Conservation (phyloP, 2,329 filamentous ascomycete genomes). For the Talaromyces sp. region DNA sequence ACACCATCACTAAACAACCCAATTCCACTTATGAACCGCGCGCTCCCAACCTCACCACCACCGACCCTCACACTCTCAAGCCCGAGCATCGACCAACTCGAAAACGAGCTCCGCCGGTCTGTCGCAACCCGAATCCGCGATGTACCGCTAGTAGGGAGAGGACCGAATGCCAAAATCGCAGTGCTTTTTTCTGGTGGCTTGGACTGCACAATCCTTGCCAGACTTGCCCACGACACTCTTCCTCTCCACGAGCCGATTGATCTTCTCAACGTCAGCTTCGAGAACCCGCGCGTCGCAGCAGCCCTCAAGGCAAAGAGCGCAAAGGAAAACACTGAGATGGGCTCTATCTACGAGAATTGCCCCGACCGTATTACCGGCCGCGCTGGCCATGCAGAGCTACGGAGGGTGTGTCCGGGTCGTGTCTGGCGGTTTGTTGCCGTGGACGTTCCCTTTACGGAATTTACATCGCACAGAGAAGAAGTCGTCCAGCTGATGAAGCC, state of each 20-base stretch:
- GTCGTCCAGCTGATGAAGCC: constrained; percentile 79
- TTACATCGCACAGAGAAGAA: constrained; percentile 59
- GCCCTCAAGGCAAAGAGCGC: constrained; percentile 32
- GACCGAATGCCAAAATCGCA: constrained; percentile 50
- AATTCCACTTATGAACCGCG: constrained; percentile 42
- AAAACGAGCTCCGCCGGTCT: constrained; percentile 54
- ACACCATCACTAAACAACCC: constrained; percentile 25
- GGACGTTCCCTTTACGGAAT: constrained; percentile 76
- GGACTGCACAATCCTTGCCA: constrained; percentile 84
- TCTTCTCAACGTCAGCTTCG: constrained; percentile 91
- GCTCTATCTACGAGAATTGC: constrained; percentile 67
- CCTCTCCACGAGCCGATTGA: constrained; percentile 68
- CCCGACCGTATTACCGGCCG: constrained; percentile 87
- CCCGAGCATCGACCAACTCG: constrained; percentile 50
- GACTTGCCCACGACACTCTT: constrained; percentile 71
- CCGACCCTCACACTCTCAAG: constrained; percentile 36
- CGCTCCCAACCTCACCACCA: constrained; percentile 24
- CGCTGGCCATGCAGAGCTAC: constrained; percentile 71
- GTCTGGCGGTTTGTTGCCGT: constrained; percentile 76
- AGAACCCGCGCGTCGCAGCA: constrained; percentile 73
- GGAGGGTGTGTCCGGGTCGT: constrained; percentile 61
- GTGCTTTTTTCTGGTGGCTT: constrained; percentile 91
- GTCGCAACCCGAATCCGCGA: constrained; percentile 60
- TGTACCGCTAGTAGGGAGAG: constrained; percentile 55
- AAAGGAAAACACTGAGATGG: constrained; percentile 9